A percentile compares a stretch with the other conserved stretches of the same genome.
Evolutionary conservation across 2,329 filamentous ascomycete species (phyloP).

Genomic region (Grosmannia serpens): DNA sequence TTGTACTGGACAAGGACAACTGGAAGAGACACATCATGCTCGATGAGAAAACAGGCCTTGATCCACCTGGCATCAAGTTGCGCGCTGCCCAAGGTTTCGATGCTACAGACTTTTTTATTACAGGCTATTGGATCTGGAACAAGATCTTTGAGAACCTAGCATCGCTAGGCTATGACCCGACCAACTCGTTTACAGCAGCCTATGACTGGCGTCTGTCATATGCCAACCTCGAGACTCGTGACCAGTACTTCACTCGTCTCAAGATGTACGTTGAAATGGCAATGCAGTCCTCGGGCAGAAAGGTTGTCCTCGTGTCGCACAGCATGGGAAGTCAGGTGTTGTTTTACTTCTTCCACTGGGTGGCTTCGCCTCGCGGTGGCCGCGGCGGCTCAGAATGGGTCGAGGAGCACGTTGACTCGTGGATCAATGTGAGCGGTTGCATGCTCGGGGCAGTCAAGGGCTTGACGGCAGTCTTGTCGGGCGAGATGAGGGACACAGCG

Average conservation of each 20-base stretch:
- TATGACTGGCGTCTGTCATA: conserved; percentile 94
- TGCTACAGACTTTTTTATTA: conserved; percentile 89
- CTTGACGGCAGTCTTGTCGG: conserved; percentile 78
- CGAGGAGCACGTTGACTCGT: conserved; percentile 77
- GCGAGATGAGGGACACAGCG: conserved; percentile 97
- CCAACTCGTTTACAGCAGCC: conserved; percentile 56
- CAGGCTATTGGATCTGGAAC: conserved; percentile 96
- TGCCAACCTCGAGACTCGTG: conserved; percentile 74
- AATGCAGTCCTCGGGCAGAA: conserved; percentile 59
- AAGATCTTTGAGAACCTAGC: conserved; percentile 97
- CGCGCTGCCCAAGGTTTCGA: conserved; percentile 94
- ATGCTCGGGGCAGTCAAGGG: conserved; percentile 95
- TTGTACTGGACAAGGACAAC: conserved; percentile 81
- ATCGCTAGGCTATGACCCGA: conserved; percentile 89
- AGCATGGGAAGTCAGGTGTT: conserved; percentile 96
- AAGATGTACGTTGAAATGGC: conserved; percentile 86
- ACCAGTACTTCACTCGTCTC: conserved; percentile 86
- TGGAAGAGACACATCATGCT: conserved; percentile 99
- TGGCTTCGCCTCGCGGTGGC: conserved; percentile 67
- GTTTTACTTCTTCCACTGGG: conserved; percentile 70
- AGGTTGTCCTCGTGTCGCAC: conserved; percentile 80
- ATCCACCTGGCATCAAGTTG: conserved; percentile 82
- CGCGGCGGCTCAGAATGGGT: conserved; percentile 82
- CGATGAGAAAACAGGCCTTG: conserved; percentile 80
- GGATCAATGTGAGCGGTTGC: conserved; percentile 97